These are phyloP conservation scores for Nitzschia sp. DNA, from an alignment of 108 stramenopile species.

Conservation along the genomic window DNA sequence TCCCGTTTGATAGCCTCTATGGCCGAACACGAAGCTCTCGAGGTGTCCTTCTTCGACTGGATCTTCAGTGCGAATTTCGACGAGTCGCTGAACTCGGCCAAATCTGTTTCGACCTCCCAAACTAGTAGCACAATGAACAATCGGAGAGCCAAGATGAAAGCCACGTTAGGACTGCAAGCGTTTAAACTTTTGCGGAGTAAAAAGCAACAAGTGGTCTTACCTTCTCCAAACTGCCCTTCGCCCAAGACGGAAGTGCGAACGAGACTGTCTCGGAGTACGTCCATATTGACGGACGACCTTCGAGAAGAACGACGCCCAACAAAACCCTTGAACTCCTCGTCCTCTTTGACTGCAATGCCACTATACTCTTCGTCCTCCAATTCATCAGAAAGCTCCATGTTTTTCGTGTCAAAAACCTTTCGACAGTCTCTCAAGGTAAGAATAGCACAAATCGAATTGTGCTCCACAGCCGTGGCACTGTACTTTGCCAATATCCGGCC, in stretches of 20 bases:
- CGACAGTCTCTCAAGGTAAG: conserved; percentile 72
- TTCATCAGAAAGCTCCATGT: conserved; percentile 11
- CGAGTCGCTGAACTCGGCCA: conserved; percentile 14
- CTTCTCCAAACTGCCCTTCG: conserved; percentile 47
- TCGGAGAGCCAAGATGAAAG: too few relatives aligned
- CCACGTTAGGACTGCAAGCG: too few relatives aligned
- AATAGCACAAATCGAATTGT: conserved; percentile 63
- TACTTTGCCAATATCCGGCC: conserved; percentile 39
- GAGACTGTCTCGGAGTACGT: not conserved
- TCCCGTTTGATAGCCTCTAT: conserved; percentile 68
- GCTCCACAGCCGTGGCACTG: conserved; percentile 37
- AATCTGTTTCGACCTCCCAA: not conserved
- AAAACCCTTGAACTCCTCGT: conserved; percentile 2
- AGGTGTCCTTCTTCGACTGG: conserved; percentile 65
- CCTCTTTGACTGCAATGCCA: not conserved
- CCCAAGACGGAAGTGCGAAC: conserved; percentile 36
- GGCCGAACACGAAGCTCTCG: conserved; percentile 50
- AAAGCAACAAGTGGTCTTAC: not conserved
- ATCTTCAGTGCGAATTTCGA: conserved; percentile 81
- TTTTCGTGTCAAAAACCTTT: conserved; percentile 45
- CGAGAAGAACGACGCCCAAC: conserved; percentile 1
- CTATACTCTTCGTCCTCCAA: conserved; percentile 35
- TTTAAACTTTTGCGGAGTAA: not conserved
- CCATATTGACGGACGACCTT: conserved; percentile 6
- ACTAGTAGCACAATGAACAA: too few relatives aligned